Conservation (phyloP, 2,329 filamentous ascomycete genomes). For the Arachnopeziza araneosa region DNA sequence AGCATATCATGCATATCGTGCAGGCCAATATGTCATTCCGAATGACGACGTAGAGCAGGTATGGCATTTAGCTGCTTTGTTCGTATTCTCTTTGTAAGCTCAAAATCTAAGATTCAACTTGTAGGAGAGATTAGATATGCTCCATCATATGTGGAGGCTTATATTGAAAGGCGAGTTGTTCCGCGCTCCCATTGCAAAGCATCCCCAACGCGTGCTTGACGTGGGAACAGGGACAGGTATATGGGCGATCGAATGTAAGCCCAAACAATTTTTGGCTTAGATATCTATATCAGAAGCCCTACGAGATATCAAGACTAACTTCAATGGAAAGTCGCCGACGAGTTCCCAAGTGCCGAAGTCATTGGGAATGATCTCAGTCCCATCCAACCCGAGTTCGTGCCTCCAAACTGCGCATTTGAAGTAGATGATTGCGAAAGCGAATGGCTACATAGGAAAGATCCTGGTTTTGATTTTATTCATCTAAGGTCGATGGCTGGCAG, state of each 20-base stretch:
- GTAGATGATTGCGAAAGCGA: background rate
- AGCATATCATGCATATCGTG: background rate
- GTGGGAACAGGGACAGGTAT: background rate
- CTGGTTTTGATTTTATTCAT: background rate
- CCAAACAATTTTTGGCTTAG: no score
- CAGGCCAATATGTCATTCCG: background rate
- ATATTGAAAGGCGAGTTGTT: background rate
- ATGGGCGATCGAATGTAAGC: background rate
- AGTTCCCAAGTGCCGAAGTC: background rate
- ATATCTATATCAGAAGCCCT: no score
- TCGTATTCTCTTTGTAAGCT: no score
- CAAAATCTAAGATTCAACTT: no score
- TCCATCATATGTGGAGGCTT: background rate
- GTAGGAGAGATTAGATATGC: no score
- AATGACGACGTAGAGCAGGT: no score
- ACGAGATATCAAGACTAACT: background rate
- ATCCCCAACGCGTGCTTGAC: background rate
- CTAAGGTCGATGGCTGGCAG: background rate
- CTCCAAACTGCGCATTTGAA: background rate
- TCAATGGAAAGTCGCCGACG: background rate
- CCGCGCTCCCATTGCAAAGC: background rate
- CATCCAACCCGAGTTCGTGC: background rate
- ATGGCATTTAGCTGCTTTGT: no score
- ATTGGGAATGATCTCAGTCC: background rate
- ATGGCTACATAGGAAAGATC: no score